Conservation (phyloP, 177 flowering plant genomes). For the Tripterygium wilfordii region DNA sequence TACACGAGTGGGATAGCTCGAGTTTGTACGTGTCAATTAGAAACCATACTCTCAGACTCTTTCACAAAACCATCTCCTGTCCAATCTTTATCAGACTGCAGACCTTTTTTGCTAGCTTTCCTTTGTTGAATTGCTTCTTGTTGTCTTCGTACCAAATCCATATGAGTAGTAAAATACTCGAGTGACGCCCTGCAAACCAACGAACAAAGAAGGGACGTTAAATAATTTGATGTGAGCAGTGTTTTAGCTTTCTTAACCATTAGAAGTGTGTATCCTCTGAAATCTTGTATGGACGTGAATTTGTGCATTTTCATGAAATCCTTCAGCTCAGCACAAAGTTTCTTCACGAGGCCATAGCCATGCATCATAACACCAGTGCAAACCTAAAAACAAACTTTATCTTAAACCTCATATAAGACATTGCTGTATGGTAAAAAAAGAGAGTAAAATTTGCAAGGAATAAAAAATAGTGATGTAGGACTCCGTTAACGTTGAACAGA, state of each 20-base stretch:
- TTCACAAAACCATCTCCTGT: conserved; percentile 96
- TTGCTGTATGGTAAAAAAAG: too few species aligned
- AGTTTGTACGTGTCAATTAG: conserved; percentile 34
- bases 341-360: conserved; percentile 84
- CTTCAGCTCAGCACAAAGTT: conserved; percentile 72
- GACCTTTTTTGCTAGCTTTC: conserved; percentile 72
- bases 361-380: conserved; percentile 99
- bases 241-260: neutral
- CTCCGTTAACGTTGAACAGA: too few species aligned
- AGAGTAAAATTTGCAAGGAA: too few species aligned
- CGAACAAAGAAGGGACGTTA: neutral
- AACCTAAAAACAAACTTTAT: conserved; percentile 42
- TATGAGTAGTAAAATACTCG: conserved; percentile 85
- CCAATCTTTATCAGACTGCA: conserved; percentile 94
- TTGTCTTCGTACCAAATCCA: conserved; percentile 73
- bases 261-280: conserved; percentile 69
- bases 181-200: conserved; percentile 58
- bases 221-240: neutral
- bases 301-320: conserved; percentile 93
- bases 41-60: conserved; percentile 93
- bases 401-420: too few species aligned
- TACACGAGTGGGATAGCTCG: neutral
- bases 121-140: conserved; percentile 78
- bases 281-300: conserved; percentile 83
- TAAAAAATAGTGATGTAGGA: too few species aligned